Percentiles rank a stretch among this genome's conserved stretches.
phyloP scores from a whole-genome alignment of 805 yeast species.

The Barnettozyma siamensis region DNA sequence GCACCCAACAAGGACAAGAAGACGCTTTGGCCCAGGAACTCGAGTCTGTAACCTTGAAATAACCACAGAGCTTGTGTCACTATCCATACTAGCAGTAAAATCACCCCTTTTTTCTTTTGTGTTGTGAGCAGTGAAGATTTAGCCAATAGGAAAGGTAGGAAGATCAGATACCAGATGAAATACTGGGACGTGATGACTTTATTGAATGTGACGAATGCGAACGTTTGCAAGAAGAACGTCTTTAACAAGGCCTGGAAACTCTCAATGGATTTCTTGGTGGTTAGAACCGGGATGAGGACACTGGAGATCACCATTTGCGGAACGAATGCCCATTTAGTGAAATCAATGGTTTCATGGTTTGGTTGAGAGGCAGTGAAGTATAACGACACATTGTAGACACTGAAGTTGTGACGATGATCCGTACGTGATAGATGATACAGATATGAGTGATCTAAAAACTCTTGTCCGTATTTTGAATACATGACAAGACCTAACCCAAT shows the following conservation, averaged over 20 bases:
- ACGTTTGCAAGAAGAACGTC: slow-evolving; percentile 69
- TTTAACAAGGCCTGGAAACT: slow-evolving; percentile 34
- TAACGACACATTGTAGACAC: slow-evolving; percentile 73
- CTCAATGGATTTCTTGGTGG: too few species aligned
- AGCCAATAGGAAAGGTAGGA: slow-evolving; percentile 68
- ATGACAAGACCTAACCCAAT: slow-evolving; percentile 45
- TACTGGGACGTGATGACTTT: slow-evolving; percentile 92
- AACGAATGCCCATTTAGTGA: slow-evolving; percentile 63
- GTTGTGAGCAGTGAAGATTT: slow-evolving; percentile 32
- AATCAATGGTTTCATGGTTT: slow-evolving; percentile 18
- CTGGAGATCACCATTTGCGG: slow-evolving; percentile 71
- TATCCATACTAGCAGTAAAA: slow-evolving; percentile 55
- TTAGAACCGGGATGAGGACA: slow-evolving; percentile 50
- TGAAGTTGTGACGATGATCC: slow-evolving; percentile 94
- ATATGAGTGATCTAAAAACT: slow-evolving; percentile 72
- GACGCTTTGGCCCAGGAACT: slow-evolving; percentile 66
- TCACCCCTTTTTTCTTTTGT: slow-evolving; percentile 32
- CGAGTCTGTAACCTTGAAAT: slow-evolving; percentile 67
- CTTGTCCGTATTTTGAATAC: slow-evolving; percentile 67
- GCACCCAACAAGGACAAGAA: slow-evolving; percentile 50
- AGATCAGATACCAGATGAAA: slow-evolving; percentile 88
- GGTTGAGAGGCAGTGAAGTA: slow-evolving; percentile 48
- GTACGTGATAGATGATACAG: slow-evolving; percentile 75
- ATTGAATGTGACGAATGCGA: slow-evolving; percentile 71
- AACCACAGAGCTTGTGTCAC: slow-evolving; percentile 74